These are phyloP conservation scores for Halophytophthora batemanensis DNA, from an alignment of 352 stramenopile species.

Conservation along the genomic window DNA sequence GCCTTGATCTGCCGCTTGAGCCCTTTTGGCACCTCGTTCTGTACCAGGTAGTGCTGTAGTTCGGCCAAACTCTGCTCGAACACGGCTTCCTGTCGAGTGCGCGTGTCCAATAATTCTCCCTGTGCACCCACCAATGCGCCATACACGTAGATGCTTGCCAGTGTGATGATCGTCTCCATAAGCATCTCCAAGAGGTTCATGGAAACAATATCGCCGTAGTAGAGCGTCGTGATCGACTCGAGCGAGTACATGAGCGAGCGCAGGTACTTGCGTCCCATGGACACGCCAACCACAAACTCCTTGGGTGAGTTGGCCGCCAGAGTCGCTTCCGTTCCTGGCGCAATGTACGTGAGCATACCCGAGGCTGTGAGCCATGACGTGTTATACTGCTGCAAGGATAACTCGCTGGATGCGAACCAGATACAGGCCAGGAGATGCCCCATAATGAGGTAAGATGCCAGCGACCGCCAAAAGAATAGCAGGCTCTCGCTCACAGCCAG, in stretches of 20 bases:
- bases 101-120: constrained; percentile 44
- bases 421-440: constrained; percentile 60
- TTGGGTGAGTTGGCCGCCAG: constrained; percentile 4
- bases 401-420: constrained; percentile 51
- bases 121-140: constrained; percentile 59
- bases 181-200: constrained; percentile 67
- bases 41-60: constrained; percentile 66
- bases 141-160: constrained; percentile 73
- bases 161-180: constrained; percentile 49
- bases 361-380: constrained; percentile 58
- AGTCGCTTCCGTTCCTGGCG: constrained; percentile 1
- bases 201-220: constrained; percentile 65
- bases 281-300: constrained; percentile 22
- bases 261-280: constrained; percentile 56
- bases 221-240: constrained; percentile 66
- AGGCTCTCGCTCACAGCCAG: constrained; percentile 34
- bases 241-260: constrained; percentile 61
- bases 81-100: constrained; percentile 39
- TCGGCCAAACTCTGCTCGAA: constrained; percentile 68
- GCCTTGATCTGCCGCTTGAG: constrained; percentile 71
- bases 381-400: constrained; percentile 29
- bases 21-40: constrained; percentile 63
- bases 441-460: constrained; percentile 53
- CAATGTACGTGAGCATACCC: constrained; percentile 43
- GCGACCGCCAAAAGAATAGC: constrained; percentile 45